Evolutionary conservation across 2,329 filamentous ascomycete genomes (phyloP), one percentile per base, ranked within the genome.

Genomic region (Trichoderma sp.): DNA sequence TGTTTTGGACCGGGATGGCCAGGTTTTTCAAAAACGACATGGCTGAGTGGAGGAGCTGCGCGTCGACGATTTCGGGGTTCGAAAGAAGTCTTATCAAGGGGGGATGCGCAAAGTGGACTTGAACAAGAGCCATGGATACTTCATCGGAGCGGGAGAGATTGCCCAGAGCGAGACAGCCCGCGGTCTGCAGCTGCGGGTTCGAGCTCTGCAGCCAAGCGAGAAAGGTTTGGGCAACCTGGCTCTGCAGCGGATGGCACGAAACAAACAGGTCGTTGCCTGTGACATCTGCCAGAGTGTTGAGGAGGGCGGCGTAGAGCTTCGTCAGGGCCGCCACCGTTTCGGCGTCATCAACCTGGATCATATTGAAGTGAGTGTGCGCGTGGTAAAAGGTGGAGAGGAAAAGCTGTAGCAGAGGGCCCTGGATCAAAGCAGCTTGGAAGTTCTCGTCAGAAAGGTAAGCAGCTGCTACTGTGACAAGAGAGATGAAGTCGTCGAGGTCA

Each of bases 11-110:
- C 0, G 87, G 86, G 61, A 90, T 87, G 30, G 88, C 86, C 10
- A 90, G 83, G 75, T 90, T 90, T 76, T 89, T 90, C 70, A 90
- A 83, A 73, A 89, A 89, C 8, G 86, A 85, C 21, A 90, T 80
- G 2, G 82, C 79, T 1, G 86, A 82, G 73, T 90, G 87, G 0
- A 88, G 79, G 18, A 88, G 83, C 70, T 89, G 86, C 0, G 82
- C 76, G 70, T 85, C 81, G 8, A 73, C 76, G 51, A 83, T 75
- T 10, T 77, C 72, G 0, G 79, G 73, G 30, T 84, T 76, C 10
- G 80, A 75, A 24, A 90, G 77, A 18, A 87, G 76, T 1, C 75
- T 68, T 58, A 84, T 75, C 2, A 90, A 78, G 0, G 83, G 81
- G 8, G 81, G 73, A 68, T 83, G 81, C 4, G 80, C 80, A 1